These are phyloP conservation scores for Allodekkera sacchari DNA, from an alignment of 805 yeast species.

Conservation along the genomic window DNA sequence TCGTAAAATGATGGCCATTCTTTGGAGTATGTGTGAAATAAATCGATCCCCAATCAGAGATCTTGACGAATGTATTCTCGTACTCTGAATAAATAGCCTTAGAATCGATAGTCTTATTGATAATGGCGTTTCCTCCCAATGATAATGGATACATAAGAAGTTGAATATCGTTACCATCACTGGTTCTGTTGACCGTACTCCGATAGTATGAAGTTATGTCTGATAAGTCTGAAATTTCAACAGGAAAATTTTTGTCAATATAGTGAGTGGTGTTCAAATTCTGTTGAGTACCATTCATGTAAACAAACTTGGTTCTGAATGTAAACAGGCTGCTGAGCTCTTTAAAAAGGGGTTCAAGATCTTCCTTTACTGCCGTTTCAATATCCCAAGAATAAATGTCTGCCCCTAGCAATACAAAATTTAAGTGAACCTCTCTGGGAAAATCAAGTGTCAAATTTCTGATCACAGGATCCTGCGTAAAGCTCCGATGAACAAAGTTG, in stretches of 20 bases:
- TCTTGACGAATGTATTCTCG: conserved; percentile 14
- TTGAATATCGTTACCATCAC: conserved; percentile 4
- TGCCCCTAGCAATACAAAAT: conserved; percentile 4
- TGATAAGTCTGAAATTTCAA: conserved; percentile 17
- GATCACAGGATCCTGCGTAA: conserved; percentile 1
- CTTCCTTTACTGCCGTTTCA: conserved; percentile 10
- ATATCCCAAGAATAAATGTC: conserved; percentile 12
- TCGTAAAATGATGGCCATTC: neutral
- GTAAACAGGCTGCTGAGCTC: conserved; percentile 3
- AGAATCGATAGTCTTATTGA: conserved; percentile 10
- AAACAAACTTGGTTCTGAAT: conserved; percentile 1
- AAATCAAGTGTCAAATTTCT: neutral
- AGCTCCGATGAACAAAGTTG: conserved; percentile 9
- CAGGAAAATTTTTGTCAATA: conserved; percentile 15
- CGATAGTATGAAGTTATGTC: conserved; percentile 12
- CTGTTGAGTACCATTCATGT: too few species aligned
- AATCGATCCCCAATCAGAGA: conserved; percentile 19
- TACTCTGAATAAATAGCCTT: conserved; percentile 8
- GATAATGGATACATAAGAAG: conserved; percentile 20
- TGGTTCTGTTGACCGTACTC: neutral
- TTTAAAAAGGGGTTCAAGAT: conserved; percentile 3
- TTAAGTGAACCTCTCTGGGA: conserved; percentile 2
- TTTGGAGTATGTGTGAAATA: conserved; percentile 18
- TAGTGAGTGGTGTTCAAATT: conserved; percentile 1
- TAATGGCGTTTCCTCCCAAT: conserved; percentile 12